phyloP scores from a whole-genome alignment of 768 basidiomycete species.

The Pleurotus eryngii region DNA sequence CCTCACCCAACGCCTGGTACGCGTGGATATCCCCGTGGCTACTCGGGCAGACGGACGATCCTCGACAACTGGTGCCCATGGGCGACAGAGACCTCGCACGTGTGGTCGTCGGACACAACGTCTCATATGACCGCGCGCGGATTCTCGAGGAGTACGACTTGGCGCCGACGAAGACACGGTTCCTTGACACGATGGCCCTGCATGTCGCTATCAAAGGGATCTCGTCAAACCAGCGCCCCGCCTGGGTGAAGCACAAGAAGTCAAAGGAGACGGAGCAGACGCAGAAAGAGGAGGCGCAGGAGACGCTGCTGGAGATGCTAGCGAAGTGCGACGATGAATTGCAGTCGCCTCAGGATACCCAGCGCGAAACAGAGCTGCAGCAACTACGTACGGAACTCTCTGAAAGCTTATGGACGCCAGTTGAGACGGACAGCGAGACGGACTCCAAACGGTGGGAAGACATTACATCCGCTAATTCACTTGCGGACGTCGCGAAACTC shows the following conservation, averaged over 20 bases:
- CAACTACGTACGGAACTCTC: slow-evolving; percentile 35
- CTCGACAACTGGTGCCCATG: slow-evolving; percentile 72
- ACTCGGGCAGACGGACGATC: slow-evolving; percentile 50
- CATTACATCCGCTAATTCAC: slow-evolving; percentile 85
- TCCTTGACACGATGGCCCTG: slow-evolving; percentile 91
- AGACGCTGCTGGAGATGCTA: slow-evolving; percentile 45
- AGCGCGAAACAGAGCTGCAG: slow-evolving; percentile 40
- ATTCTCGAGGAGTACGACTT: slow-evolving; percentile 81
- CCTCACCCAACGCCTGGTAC: slow-evolving; percentile 85
- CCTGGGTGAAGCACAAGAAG: not conserved
- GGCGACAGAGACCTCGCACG: slow-evolving; percentile 52
- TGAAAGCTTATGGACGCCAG: slow-evolving; percentile 25
- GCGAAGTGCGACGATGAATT: slow-evolving; percentile 43
- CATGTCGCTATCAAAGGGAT: slow-evolving; percentile 77
- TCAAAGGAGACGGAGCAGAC: slow-evolving; percentile 37
- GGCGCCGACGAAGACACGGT: slow-evolving; percentile 65
- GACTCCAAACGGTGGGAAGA: slow-evolving; percentile 81
- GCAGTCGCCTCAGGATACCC: slow-evolving; percentile 42
- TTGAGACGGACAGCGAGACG: slow-evolving; percentile 22
- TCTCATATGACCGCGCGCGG: slow-evolving; percentile 88
- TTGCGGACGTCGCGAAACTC: slow-evolving; percentile 87
- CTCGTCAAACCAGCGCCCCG: not conserved
- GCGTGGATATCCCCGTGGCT: slow-evolving; percentile 96
- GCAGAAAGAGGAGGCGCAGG: slow-evolving; percentile 60
- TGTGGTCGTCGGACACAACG: slow-evolving; percentile 89